phyloP scores from a whole-genome alignment of 345 rosid species.

The Linum tenue region DNA sequence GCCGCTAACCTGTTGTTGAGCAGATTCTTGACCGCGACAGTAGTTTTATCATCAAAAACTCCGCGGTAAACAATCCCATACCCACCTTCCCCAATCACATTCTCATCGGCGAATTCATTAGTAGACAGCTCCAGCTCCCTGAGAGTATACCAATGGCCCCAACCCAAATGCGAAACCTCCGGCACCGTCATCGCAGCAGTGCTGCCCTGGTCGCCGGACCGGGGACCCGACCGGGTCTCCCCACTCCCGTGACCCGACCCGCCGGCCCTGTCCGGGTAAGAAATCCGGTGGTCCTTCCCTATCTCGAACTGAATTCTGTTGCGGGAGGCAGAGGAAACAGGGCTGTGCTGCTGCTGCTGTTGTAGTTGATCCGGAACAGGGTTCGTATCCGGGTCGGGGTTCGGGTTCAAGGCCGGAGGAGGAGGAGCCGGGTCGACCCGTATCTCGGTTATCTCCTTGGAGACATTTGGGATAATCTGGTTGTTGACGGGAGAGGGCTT shows the following conservation, averaged over 20 bases:
- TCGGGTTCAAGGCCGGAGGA: slow-evolving; percentile 26
- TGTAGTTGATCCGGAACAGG: slow-evolving; percentile 13
- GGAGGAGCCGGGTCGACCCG: slow-evolving; percentile 41
- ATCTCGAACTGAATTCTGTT: slow-evolving; percentile 69
- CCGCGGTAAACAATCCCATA: slow-evolving; percentile 92
- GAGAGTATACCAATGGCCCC: slow-evolving; percentile 18
- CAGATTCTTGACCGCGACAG: slow-evolving; percentile 80
- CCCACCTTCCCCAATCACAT: slow-evolving; percentile 90
- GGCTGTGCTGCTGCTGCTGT: slow-evolving; percentile 34
- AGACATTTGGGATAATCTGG: slow-evolving; percentile 54
- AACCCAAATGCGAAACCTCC: slow-evolving; percentile 74
- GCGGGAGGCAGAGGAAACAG: slow-evolving; percentile 26
- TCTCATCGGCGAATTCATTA: slow-evolving; percentile 59
- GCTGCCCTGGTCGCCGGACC: slow-evolving; percentile 40
- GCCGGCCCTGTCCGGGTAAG: slow-evolving; percentile 55
- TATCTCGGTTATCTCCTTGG: slow-evolving; percentile 76
- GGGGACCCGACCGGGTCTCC: slow-evolving; percentile 5
- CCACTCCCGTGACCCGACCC: neutral
- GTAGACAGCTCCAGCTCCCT: slow-evolving; percentile 80
- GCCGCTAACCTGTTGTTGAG: slow-evolving; percentile 68
- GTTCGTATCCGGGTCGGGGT: slow-evolving; percentile 38
- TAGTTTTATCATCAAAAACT: slow-evolving; percentile 47
- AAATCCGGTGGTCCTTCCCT: slow-evolving; percentile 75
- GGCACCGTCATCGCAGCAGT: slow-evolving; percentile 34
- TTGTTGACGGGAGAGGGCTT: slow-evolving; percentile 20